Conservation (phyloP, 257 asterid genomes). For the Haberlea rhodopensis region DNA sequence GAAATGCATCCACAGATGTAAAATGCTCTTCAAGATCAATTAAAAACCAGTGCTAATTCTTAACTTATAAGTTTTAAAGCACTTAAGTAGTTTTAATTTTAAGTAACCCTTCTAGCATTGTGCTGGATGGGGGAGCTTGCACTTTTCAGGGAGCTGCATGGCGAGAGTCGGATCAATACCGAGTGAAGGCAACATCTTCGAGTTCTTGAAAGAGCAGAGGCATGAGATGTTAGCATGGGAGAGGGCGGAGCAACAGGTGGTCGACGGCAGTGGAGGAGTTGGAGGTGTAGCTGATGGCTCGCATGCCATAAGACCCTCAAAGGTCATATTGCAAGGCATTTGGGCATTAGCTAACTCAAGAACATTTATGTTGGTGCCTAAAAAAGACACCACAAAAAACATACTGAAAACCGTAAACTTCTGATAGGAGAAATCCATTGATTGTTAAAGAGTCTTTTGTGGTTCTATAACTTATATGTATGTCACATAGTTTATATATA, state of each 20-base stretch:
- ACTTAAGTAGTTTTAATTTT: not conserved
- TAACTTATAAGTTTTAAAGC: too few species aligned
- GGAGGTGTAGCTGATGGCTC: slow-evolving; percentile 49
- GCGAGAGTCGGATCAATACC: slow-evolving; percentile 62
- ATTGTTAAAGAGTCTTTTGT: not conserved
- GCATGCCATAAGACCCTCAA: slow-evolving; percentile 46
- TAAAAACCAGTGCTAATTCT: too few species aligned
- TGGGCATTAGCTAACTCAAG: slow-evolving; percentile 30
- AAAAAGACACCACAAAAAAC: slow-evolving; percentile 15
- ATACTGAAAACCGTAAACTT: slow-evolving; percentile 18
- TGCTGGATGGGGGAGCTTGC: slow-evolving; percentile 42
- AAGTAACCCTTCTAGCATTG: slow-evolving; percentile 31
- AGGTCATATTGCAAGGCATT: slow-evolving; percentile 40
- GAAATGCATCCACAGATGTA: too few species aligned
- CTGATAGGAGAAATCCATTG: slow-evolving; percentile 26
- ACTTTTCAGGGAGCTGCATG: slow-evolving; percentile 48
- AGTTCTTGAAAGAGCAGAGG: slow-evolving; percentile 58
- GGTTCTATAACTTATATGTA: not conserved
- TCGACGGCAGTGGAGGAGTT: slow-evolving; percentile 42
- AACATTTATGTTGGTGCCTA: slow-evolving; percentile 12
- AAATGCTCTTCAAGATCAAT: too few species aligned
- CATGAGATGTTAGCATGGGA: slow-evolving; percentile 47
- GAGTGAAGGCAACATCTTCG: slow-evolving; percentile 40
- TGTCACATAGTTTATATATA: slow-evolving; percentile 24
- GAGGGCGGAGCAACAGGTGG: slow-evolving; percentile 55